A percentile compares a stretch with the other conserved stretches of the same genome.
Evolutionary conservation across 164 flowering plant genomes (phyloP).

Genomic region (Litsea cubeba): DNA sequence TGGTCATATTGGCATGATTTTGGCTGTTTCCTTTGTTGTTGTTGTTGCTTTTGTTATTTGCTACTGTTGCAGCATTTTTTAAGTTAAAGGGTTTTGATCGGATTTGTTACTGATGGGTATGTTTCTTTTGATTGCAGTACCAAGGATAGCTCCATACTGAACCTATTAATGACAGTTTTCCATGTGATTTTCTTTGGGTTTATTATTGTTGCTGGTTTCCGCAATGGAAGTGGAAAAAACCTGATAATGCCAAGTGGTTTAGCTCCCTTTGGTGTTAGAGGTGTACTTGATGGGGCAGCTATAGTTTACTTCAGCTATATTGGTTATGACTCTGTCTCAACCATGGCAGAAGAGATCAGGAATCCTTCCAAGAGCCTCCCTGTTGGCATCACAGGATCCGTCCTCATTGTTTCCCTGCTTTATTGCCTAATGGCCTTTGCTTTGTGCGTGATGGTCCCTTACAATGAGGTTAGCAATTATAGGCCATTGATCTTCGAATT

Average conservation of each 20-base stretch:
- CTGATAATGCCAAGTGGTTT: constrained; percentile 58
- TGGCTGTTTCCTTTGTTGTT: too few species aligned
- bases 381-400: constrained; percentile 67
- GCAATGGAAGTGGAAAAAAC: constrained; percentile 52
- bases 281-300: constrained; percentile 69
- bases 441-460: constrained; percentile 62
- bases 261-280: constrained; percentile 57
- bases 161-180: constrained; percentile 70
- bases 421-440: constrained; percentile 71
- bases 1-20: not conserved
- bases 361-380: constrained; percentile 70
- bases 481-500: not conserved
- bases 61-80: not conserved
- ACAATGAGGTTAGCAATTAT: constrained; percentile 39
- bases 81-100: not conserved
- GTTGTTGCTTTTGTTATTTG: too few species aligned
- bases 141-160: constrained; percentile 79
- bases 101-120: not conserved
- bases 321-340: constrained; percentile 80
- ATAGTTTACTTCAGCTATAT: constrained; percentile 70
- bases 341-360: constrained; percentile 78
- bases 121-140: constrained; percentile 49
- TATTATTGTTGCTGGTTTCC: constrained; percentile 58
- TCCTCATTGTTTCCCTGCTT: constrained; percentile 47
- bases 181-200: constrained; percentile 75